Evolutionary conservation across 2,329 filamentous ascomycete species (phyloP), one percentile per base, ranked within the genome.

Genomic region (Peltaster fructicola): DNA sequence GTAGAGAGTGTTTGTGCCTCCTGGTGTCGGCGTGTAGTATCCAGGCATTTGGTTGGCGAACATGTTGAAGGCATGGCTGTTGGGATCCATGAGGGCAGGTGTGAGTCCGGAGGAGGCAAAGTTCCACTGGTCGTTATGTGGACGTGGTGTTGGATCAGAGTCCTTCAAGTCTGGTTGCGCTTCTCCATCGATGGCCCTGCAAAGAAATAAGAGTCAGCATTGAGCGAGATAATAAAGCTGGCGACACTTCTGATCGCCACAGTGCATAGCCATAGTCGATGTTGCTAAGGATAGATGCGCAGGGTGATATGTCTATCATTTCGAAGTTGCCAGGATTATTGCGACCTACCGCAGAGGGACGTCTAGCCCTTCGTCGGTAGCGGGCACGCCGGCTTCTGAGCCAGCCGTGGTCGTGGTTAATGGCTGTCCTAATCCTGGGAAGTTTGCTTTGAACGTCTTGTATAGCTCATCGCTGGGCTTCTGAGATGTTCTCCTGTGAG

Each of bases 21-120:
- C 79, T 2, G 81, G 77, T 2, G 80, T 90, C 2, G 84, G 79
- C 6, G 81, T 84, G 52, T 91, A 93, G 52, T 88, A 88, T 8
- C 74, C 78, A 9, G 77, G 68, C 22, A 75, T 68, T 35, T 84
- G 77, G 50, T 78, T 80, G 35, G 75, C 71, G 44, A 91, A 85
- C 28, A 65, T 63, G 31, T 70, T 64, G 52, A 92, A 93, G 13
- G 71, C 68, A 48, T 80, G 80, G 15, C 79, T 77, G 48, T 75
- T 81, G 10, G 81, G 72, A 45, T 95, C 85, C 45, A 95, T 65
- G 29, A 91, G 60, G 12, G 82, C 88, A 4, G 84, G 81, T 3
- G 84, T 91, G 44, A 92, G 82, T 17, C 47, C 47, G 23, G 47
- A 44, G 22, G 38, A 34, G 19, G 35, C 38, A 36, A 51, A 50